phyloP scores from a whole-genome alignment of 768 basidiomycete genomes.

The Saitozyma sp. region DNA sequence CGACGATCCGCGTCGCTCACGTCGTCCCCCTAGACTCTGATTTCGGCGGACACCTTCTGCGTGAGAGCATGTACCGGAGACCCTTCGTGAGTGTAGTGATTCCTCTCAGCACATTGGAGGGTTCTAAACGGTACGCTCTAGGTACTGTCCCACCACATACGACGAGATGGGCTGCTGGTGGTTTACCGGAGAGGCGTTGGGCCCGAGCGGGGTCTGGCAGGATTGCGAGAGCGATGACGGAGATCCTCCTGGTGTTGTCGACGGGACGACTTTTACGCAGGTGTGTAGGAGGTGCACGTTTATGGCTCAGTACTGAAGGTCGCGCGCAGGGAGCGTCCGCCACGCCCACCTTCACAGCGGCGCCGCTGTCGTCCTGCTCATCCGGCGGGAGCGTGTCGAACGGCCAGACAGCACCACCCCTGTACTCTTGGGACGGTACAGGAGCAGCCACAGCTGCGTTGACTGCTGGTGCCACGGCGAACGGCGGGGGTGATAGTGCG shows the following conservation, averaged over 20 bases:
- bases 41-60: constrained; percentile 39
- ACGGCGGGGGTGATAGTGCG: not conserved
- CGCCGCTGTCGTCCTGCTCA: constrained; percentile 18
- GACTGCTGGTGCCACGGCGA: not conserved
- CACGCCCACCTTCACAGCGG: constrained; percentile 19
- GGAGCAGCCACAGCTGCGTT: not conserved
- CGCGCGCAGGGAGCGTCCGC: not conserved
- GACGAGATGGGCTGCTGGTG: constrained; percentile 42
- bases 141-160: constrained; percentile 38
- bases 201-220: constrained; percentile 30
- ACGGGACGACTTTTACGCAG: constrained; percentile 25
- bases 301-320: not conserved
- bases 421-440: constrained; percentile 15
- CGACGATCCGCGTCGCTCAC: not conserved
- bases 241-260: constrained; percentile 30
- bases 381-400: constrained; percentile 26
- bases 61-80: constrained; percentile 45
- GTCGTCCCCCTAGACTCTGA: constrained; percentile 26
- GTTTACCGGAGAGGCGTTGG: constrained; percentile 30
- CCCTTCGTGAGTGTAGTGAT: constrained; percentile 31
- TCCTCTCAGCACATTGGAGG: not conserved
- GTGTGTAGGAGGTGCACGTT: constrained; percentile 3
- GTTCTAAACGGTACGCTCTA: constrained; percentile 5
- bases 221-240: constrained; percentile 36
- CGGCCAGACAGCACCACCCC: constrained; percentile 29